Percentiles rank a stretch among this genome's conserved stretches.
These are phyloP conservation scores for Juglanconis oblonga DNA, from an alignment of 2,329 filamentous ascomycete species.

Conservation along the genomic window DNA sequence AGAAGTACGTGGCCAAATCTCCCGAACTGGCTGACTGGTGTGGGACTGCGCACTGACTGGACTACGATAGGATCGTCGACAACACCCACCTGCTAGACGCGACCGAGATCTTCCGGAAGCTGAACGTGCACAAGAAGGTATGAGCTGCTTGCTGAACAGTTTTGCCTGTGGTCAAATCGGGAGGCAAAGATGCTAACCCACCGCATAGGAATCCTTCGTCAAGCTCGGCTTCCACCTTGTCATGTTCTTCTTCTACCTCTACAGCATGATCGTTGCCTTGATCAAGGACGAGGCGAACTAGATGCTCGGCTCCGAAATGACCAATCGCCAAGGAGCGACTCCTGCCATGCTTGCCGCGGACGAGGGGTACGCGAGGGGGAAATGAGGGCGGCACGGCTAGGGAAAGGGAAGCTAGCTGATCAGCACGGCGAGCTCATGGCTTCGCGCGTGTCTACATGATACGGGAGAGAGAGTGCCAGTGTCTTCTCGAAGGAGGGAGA, in stretches of 20 bases:
- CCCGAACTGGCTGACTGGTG: background rate
- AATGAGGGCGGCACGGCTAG: background rate
- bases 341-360: background rate
- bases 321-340: background rate
- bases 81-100: constrained; percentile 97
- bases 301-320: background rate
- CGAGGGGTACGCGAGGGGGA: background rate
- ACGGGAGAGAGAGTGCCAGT: background rate
- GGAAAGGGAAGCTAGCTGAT: background rate
- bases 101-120: constrained; percentile 98
- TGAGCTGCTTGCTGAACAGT: background rate
- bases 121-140: constrained; percentile 99
- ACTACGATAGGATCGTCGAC: constrained; percentile 73
- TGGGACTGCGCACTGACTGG: background rate
- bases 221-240: constrained; percentile 98
- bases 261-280: constrained; percentile 96
- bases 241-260: constrained; percentile 99
- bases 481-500: background rate
- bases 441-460: background rate
- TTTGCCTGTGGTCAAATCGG: too few relatives aligned
- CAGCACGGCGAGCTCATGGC: background rate
- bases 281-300: constrained; percentile 93
- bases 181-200: constrained; percentile 16
- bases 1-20: constrained; percentile 71
- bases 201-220: constrained; percentile 85